Evolutionary conservation across 257 asterid species (phyloP), one percentile per base, ranked within the genome.

Genomic region (Solanum pennellii): DNA sequence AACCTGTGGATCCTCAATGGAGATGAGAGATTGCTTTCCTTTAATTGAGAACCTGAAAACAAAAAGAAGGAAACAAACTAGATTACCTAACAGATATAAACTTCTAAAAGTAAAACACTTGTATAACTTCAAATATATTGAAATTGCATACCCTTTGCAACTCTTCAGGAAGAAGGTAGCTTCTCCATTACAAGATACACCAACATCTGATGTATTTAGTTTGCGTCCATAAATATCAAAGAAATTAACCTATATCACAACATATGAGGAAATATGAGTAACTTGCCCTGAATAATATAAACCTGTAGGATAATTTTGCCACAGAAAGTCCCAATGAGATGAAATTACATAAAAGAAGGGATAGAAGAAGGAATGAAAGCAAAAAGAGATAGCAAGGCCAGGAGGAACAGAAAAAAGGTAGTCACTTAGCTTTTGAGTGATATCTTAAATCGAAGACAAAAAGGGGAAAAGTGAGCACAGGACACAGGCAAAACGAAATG

Each of bases 1-100:
- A 79, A 97, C 99, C 99, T 97, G 99, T 72, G 99, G 99, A 86
- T 97, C 99, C 92, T 95, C 95, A 72, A 97, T 97, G 87, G 99
- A 91, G 29, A 97, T 91, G 37, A 93, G 90, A 86, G 91, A 90
- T 62, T 95, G 90, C 88, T 93, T 93, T 86, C 94, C 97, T 39
- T 92, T 93, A 68, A 69, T 84, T 83, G 91, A 72, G 92, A 94
- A 97, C 93, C 99, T 96, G 94, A 69, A 87, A 37, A 88, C 45
- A 85, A 35, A 88, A 49, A 87, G 49, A 71, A 80, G 65, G 66
- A 5, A 23, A 37, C 68, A 86, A 83, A 85, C 82, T 42, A 41
- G 10, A 56, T 42, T 23, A 29, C 71, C 49, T 65, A 87, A 82
- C 18, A 83, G 60, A 88, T 39, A 80, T 27, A 80, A 29, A 47